A percentile compares a stretch with the other conserved stretches of the same genome.
phyloP scores from a whole-genome alignment of 768 basidiomycete genomes.

The Pisolithus sp. region DNA sequence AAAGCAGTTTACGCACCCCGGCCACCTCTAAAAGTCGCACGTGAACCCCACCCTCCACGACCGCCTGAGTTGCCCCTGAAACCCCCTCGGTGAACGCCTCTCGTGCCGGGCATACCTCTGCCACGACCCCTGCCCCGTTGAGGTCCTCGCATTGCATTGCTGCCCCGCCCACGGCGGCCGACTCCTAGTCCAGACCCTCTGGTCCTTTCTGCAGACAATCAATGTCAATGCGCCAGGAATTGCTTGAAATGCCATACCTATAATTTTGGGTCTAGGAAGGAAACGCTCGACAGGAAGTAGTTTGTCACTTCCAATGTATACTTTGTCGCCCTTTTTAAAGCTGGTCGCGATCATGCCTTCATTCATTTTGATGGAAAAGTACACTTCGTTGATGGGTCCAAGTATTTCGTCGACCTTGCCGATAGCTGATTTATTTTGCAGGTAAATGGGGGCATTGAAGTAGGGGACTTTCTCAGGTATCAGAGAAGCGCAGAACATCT shows the following conservation, averaged over 20 bases:
- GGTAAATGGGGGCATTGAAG: slow-evolving; percentile 98
- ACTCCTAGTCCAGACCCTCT: slow-evolving; percentile 29
- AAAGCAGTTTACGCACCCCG: slow-evolving; percentile 38
- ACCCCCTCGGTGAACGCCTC: slow-evolving; percentile 39
- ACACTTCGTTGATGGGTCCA: slow-evolving; percentile 99
- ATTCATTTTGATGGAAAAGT: slow-evolving; percentile 95
- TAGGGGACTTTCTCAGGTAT: slow-evolving; percentile 91
- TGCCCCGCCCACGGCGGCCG: slow-evolving; percentile 21
- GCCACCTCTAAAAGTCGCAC: slow-evolving; percentile 37
- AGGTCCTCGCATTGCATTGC: slow-evolving; percentile 25
- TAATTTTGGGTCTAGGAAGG: slow-evolving; percentile 88
- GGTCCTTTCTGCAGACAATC: slow-evolving; percentile 35
- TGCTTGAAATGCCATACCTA: slow-evolving; percentile 42
- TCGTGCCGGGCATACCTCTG: slow-evolving; percentile 28
- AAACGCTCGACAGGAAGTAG: slow-evolving; percentile 94
- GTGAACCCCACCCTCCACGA: slow-evolving; percentile 33
- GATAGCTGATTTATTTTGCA: slow-evolving; percentile 92
- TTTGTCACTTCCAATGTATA: slow-evolving; percentile 97
- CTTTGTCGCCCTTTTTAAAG: slow-evolving; percentile 97
- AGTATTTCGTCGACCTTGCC: slow-evolving; percentile 99
- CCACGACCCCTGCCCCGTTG: slow-evolving; percentile 31
- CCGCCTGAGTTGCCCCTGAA: slow-evolving; percentile 44
- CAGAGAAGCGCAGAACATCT: slow-evolving; percentile 90
- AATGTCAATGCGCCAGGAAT: slow-evolving; percentile 24
- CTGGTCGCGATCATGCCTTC: slow-evolving; percentile 92